Conservation (phyloP, 345 rosid species). For the Schrenkiella parvula region DNA sequence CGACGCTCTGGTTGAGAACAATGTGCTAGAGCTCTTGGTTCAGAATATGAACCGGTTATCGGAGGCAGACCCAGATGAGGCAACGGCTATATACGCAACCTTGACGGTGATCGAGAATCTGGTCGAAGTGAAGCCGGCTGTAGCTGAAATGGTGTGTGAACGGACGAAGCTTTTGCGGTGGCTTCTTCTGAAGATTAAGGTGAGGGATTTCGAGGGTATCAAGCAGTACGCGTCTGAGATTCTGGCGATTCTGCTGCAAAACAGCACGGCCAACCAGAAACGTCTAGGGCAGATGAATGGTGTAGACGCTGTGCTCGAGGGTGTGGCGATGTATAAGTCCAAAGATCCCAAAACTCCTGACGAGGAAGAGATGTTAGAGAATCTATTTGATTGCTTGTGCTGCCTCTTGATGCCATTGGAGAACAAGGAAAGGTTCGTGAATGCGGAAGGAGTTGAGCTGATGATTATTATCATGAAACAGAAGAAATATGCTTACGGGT, state of each 20-base stretch:
- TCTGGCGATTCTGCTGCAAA: constrained; percentile 81
- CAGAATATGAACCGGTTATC: constrained; percentile 86
- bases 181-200: constrained; percentile 74
- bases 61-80: constrained; percentile 76
- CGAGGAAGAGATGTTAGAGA: constrained; percentile 98
- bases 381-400: constrained; percentile 80
- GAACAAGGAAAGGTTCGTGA: constrained; percentile 96
- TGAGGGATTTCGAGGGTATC: constrained; percentile 79
- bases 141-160: constrained; percentile 85
- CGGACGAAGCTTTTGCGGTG: constrained; percentile 77
- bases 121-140: constrained; percentile 90
- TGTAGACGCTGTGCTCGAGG: constrained; percentile 84
- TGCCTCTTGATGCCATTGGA: constrained; percentile 95
- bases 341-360: constrained; percentile 86
- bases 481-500: constrained; percentile 91
- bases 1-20: constrained; percentile 72
- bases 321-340: constrained; percentile 89
- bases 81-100: constrained; percentile 68
- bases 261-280: constrained; percentile 81
- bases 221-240: constrained; percentile 97
- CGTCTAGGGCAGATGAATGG: constrained; percentile 93
- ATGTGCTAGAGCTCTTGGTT: constrained; percentile 77
- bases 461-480: constrained; percentile 99
- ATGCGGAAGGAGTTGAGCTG: constrained; percentile 95
- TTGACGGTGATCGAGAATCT: constrained; percentile 83